A percentile compares a stretch with the other conserved stretches of the same genome.
Conservation (phyloP, 164 flowering plant genomes). For the Liquidambar formosana region DNA sequence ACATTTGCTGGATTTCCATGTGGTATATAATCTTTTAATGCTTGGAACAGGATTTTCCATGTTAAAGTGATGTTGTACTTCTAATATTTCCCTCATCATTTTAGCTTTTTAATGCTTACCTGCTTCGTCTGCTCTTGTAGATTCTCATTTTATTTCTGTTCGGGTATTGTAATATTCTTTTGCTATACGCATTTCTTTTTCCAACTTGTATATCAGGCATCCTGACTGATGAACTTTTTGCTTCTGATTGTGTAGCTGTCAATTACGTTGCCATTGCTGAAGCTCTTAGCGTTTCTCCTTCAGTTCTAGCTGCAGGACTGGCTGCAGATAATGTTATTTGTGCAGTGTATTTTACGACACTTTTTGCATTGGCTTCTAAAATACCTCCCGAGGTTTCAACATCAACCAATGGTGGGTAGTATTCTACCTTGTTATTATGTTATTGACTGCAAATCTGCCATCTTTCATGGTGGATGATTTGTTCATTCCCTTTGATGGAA, state of each 20-base stretch:
- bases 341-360: slow-evolving; percentile 70
- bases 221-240: slow-evolving; percentile 7
- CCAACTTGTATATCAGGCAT: not conserved
- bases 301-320: slow-evolving; percentile 85
- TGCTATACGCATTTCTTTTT: not conserved
- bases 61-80: no score
- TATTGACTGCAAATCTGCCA: not conserved
- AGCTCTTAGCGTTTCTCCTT: slow-evolving; percentile 78
- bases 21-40: no score
- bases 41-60: no score
- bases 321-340: slow-evolving; percentile 96
- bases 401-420: slow-evolving; percentile 40
- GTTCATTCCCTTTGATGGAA: not conserved
- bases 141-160: not conserved
- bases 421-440: slow-evolving; percentile 3
- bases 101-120: not conserved
- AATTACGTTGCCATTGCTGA: slow-evolving; percentile 86
- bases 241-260: slow-evolving; percentile 53
- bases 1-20: no score
- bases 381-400: slow-evolving; percentile 66
- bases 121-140: not conserved
- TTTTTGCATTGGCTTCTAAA: slow-evolving; percentile 80
- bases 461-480: not conserved
- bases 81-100: not conserved
- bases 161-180: not conserved